Conservation (phyloP, 2,329 filamentous ascomycete species). For the Ophiostoma pallidulum region DNA sequence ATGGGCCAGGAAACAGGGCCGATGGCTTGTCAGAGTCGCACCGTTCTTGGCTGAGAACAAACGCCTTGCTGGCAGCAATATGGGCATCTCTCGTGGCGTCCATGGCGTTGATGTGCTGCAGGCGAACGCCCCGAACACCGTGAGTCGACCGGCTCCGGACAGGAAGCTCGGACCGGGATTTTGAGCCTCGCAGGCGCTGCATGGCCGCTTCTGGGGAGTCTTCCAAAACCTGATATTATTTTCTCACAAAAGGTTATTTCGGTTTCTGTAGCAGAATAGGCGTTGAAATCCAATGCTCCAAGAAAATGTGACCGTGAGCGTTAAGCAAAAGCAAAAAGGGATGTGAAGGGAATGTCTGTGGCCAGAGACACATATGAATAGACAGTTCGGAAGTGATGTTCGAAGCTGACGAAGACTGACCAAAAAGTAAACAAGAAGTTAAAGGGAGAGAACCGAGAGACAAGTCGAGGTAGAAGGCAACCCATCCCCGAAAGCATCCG, state of each 20-base stretch:
- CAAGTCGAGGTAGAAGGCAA: background rate
- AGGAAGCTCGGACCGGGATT: slow-evolving; percentile 33
- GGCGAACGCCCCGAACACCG: slow-evolving; percentile 35
- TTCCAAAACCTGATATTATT: too few species aligned
- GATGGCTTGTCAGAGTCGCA: slow-evolving; percentile 26
- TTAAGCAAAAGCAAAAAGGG: background rate
- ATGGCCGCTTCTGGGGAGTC: background rate
- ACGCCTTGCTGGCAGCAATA: slow-evolving; percentile 53
- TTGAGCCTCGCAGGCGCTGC: slow-evolving; percentile 31
- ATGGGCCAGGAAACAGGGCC: slow-evolving; percentile 4
- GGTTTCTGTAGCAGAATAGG: background rate
- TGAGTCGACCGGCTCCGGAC: slow-evolving; percentile 44
- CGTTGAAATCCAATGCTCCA: background rate
- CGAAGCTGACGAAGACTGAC: background rate
- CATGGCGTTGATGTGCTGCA: slow-evolving; percentile 40
- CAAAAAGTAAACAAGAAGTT: slow-evolving; percentile 4
- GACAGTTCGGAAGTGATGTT: background rate
- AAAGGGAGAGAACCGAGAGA: background rate
- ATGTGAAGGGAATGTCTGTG: background rate
- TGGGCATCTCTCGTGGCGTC: slow-evolving; percentile 50
- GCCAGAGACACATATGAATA: slow-evolving; percentile 1
- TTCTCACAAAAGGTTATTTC: background rate
- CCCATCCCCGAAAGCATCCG: too few species aligned
- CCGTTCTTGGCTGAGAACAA: slow-evolving; percentile 39
- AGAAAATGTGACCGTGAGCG: background rate